phyloP scores from a whole-genome alignment of 2,329 filamentous ascomycete genomes.

The Grosmannia huntii region DNA sequence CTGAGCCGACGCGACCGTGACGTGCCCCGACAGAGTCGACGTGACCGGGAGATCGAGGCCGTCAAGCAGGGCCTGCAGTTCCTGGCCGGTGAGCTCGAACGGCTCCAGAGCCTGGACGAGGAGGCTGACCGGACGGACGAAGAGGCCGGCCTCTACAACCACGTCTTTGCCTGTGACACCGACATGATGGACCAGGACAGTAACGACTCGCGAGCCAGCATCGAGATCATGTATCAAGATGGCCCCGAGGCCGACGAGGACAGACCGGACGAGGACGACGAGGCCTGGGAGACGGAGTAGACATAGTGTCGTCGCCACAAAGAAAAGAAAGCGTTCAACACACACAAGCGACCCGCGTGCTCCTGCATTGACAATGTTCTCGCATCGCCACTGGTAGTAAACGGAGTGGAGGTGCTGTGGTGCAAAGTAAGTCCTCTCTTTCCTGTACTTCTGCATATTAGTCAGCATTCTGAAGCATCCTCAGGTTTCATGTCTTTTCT shows the following conservation, averaged over 20 bases:
- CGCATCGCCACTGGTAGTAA: too few relatives aligned
- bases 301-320: background rate
- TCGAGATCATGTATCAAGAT: slow-evolving; percentile 1
- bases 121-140: background rate
- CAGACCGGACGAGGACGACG: background rate
- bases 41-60: background rate
- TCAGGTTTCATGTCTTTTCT: too few relatives aligned
- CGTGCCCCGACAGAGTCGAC: background rate
- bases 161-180: background rate
- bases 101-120: background rate
- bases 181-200: background rate
- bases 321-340: background rate
- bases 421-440: background rate
- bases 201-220: background rate
- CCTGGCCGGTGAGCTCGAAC: background rate
- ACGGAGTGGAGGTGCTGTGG: too few relatives aligned
- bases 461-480: too few relatives aligned
- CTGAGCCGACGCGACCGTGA: background rate
- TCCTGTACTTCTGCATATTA: background rate
- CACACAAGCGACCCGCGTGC: too few relatives aligned
- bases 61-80: background rate
- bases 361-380: too few relatives aligned
- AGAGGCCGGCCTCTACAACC: background rate
- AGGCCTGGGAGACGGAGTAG: slow-evolving; percentile 5
- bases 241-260: background rate